Evolutionary conservation across 306 rosid genomes (phyloP), one percentile per base, ranked within the genome.

Genomic region (Lotus japonicus): DNA sequence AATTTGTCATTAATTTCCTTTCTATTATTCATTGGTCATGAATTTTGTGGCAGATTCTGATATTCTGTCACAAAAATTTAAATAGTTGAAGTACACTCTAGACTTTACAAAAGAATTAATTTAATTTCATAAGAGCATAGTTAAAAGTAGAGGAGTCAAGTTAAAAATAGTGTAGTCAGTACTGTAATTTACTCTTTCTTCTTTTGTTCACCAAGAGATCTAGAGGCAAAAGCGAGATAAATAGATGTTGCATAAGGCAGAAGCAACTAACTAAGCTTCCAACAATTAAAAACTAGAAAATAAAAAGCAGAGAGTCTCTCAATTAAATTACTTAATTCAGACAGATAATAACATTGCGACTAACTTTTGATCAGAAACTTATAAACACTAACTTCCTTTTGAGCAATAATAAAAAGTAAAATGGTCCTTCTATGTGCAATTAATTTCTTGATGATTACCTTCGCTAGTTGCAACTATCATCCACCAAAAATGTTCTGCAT

Each of bases 341-440:
- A 51, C 12, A 33, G 39, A 77, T 45, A 15, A 43, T 44, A 62
- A 19, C 54, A 42, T 14, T 36, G 35, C 5, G 14, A 33, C 64
- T 60, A 43, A 63, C 58, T 42, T 60, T 9, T 43, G 58, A 77
- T 55, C 42, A 55, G 69, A 59, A 77, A 7, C 71, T 53, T 35
- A n/a, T n/a, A 19, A 31, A 60, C 5, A n/a, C n/a, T 9, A 44
- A 35, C 44, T 45, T 54, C 43, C 12, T 41, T 50, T 44, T 28
- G 35, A 44, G 54, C 21, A 33, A 17, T 44, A 66, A 13, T 44
- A 66, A 13, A 35, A 35, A 38, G 53, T 7, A 21, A 77, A 54
- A 19, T 21, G 26, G 26, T 21, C 26, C 26, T 3, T 21, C 26
- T 21, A 21, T 21, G 26, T 21, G 50, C 49, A 28, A 4, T 28